A percentile compares a stretch with the other conserved stretches of the same genome.
Evolutionary conservation across 495 filamentous ascomycete genomes (phyloP).

Genomic region (Penicillium canariense): DNA sequence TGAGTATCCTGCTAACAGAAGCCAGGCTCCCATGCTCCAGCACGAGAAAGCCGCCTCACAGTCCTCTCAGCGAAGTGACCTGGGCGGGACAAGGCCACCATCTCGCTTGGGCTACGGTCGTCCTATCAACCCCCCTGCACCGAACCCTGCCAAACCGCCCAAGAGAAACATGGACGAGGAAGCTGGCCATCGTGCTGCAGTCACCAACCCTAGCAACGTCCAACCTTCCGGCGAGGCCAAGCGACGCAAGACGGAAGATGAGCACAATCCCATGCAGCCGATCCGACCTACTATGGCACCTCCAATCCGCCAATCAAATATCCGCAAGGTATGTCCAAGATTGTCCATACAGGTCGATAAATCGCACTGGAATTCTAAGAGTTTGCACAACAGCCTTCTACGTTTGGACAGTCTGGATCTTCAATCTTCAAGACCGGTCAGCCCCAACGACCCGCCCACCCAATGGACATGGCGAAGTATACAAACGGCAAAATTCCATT

Average conservation of each 20-base stretch:
- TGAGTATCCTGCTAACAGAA: neutral
- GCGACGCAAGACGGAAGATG: slow-evolving; percentile 58
- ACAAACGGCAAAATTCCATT: slow-evolving; percentile 89
- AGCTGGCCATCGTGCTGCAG: slow-evolving; percentile 42
- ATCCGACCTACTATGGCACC: slow-evolving; percentile 67
- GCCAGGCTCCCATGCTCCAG: slow-evolving; percentile 34
- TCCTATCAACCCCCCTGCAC: slow-evolving; percentile 46
- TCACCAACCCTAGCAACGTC: slow-evolving; percentile 40
- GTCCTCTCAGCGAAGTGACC: slow-evolving; percentile 44
- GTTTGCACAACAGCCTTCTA: slow-evolving; percentile 47
- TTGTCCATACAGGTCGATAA: neutral
- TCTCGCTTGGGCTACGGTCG: slow-evolving; percentile 52
- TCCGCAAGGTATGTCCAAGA: slow-evolving; percentile 61
- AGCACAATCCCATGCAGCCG: slow-evolving; percentile 43
- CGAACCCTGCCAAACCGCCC: slow-evolving; percentile 64
- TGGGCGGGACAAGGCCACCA: slow-evolving; percentile 49
- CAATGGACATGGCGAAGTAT: slow-evolving; percentile 76
- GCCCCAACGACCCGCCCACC: slow-evolving; percentile 60
- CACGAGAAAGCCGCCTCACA: slow-evolving; percentile 38
- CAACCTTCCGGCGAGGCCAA: slow-evolving; percentile 53
- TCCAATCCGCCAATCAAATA: slow-evolving; percentile 77
- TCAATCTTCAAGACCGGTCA: slow-evolving; percentile 40
- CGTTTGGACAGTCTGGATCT: slow-evolving; percentile 52
- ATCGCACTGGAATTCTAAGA: neutral
- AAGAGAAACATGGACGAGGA: slow-evolving; percentile 60